Evolutionary conservation across 2,329 filamentous ascomycete genomes (phyloP).

Genomic region (Diaporthe citrichinensis): DNA sequence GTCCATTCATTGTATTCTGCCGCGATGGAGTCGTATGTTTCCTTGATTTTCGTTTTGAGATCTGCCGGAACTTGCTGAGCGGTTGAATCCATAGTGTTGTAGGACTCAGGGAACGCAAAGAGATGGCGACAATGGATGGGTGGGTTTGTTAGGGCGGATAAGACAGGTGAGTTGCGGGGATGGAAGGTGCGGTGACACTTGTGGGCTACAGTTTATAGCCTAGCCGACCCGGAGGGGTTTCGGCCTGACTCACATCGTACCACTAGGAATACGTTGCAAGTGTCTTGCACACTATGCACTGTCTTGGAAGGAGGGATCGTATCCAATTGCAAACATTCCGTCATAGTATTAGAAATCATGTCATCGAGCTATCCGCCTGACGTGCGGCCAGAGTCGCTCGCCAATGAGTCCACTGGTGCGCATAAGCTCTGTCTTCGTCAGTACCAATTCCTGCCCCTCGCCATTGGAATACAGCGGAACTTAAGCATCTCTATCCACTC

Average conservation of each 20-base stretch:
- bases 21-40: slow-evolving; percentile 58
- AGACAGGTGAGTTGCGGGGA: background rate
- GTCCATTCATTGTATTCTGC: slow-evolving; percentile 58
- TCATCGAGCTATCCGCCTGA: too few relatives aligned
- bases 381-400: too few relatives aligned
- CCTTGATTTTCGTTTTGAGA: slow-evolving; percentile 55
- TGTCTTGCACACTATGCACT: background rate
- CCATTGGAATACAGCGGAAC: too few relatives aligned
- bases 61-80: slow-evolving; percentile 39
- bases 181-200: background rate
- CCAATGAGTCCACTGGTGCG: too few relatives aligned
- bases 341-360: too few relatives aligned
- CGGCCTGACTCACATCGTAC: background rate
- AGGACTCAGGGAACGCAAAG: background rate
- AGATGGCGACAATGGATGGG: background rate
- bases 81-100: background rate
- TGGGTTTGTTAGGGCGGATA: background rate
- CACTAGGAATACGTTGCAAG: too few relatives aligned
- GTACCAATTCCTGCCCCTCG: too few relatives aligned
- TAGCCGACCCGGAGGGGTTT: background rate
- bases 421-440: too few relatives aligned
- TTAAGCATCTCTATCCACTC: too few relatives aligned
- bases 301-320: background rate
- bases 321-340: background rate
- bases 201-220: too few relatives aligned